Evolutionary conservation across 306 rosid genomes (phyloP), one percentile per base, ranked within the genome.

Genomic region (Sphenostylis stenocarpa): DNA sequence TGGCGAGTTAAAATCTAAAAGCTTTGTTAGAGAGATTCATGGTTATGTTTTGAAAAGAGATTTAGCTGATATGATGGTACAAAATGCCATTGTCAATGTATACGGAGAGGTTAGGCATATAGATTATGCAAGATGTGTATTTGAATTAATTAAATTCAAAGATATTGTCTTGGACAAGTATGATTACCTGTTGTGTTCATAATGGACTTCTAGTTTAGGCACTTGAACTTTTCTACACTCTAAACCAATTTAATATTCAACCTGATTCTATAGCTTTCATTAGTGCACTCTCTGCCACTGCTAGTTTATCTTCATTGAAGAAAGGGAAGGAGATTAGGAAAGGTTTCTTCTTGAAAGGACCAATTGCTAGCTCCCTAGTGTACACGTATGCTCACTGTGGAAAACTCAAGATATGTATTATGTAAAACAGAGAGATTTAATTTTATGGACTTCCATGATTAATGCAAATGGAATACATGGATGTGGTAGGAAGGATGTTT

Each of bases 381-480:
- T 91, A 91, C 80, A 84, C 85, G 95, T 91, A 90, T 81, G 86
- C 93, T 67, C 85, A 83, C 60, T 88, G 89, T 84, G 95, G 83
- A 81, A 80, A 62, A 78, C 56, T 87, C 97, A 52, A 83, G 58
- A 80, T 89, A 72, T 88, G 82, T 81, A 82, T 67, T 75, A 66
- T 33, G 73, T 75, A 68, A 58, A 48, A 57, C 71, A 64, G 33
- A 88, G 58, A 73, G 85, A 82, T 83, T 38, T 86, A 70, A 78
- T 87, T 53, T 75, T 90, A 26, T 85, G 90, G 91, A 91, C 97
- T 76, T 63, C 92, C 57, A 88, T 91, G 93, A 91, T 91, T 65
- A 90, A 84, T 79, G 95, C 95, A 14, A 77, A 80, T 81, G 97
- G 95, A 72, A 85, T 91, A 93, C 91, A 88, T 77, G 97, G 97